Evolutionary conservation across 78 protist genomes (phyloP).

Genomic region (Dictyostelium intermedium): DNA sequence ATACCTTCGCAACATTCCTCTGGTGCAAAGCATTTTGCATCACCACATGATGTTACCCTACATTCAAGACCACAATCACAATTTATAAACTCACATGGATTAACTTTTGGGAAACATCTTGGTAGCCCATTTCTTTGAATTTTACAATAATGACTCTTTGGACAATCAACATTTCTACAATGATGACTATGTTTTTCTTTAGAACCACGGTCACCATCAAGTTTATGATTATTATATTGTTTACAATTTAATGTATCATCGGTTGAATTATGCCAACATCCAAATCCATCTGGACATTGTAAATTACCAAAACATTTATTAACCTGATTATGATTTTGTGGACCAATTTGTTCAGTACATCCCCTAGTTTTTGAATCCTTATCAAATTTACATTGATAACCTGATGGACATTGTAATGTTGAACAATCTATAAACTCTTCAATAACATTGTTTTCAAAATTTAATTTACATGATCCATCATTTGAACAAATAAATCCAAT

Average conservation of each 20-base stretch:
- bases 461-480: background rate
- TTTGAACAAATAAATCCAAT: background rate
- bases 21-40: background rate
- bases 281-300: slow-evolving; percentile 18
- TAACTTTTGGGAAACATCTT: background rate
- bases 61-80: background rate
- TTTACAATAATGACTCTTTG: background rate
- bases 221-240: background rate
- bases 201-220: background rate
- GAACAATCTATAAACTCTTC: background rate
- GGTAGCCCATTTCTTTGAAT: slow-evolving; percentile 11
- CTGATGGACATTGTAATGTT: slow-evolving; percentile 4
- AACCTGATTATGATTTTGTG: background rate
- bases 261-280: background rate
- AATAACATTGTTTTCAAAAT: background rate
- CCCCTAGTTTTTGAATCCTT: background rate
- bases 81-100: background rate
- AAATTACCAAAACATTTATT: background rate
- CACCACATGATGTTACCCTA: background rate
- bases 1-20: slow-evolving; percentile 10
- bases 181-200: background rate
- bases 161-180: slow-evolving; percentile 15
- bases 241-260: background rate
- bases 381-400: background rate
- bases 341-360: background rate